Percentiles rank a stretch among this genome's conserved stretches.
Evolutionary conservation across 805 yeast genomes (phyloP).

Genomic region (Starmera dryadoides): DNA sequence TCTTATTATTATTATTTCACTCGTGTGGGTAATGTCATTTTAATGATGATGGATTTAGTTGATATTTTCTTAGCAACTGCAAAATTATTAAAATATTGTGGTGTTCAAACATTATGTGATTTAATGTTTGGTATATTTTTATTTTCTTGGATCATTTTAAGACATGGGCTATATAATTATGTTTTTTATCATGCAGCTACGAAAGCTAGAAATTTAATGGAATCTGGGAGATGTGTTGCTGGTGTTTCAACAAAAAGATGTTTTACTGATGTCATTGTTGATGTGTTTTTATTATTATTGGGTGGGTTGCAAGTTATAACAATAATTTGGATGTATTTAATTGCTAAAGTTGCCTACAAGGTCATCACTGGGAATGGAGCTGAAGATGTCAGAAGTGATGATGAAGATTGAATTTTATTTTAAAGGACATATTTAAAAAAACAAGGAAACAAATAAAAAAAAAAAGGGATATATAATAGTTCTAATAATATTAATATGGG

Average conservation of each 20-base stretch:
- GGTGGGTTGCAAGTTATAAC: conserved; percentile 61
- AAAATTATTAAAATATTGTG: conserved; percentile 70
- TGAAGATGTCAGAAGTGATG: conserved; percentile 83
- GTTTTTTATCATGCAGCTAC: conserved; percentile 52
- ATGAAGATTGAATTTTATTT: conserved; percentile 40
- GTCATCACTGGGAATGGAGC: conserved; percentile 71
- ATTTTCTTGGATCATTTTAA: conserved; percentile 57
- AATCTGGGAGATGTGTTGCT: conserved; percentile 32
- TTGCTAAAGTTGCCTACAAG: conserved; percentile 59
- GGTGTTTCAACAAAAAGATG: conserved; percentile 34
- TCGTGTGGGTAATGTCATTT: conserved; percentile 70
- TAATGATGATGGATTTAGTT: conserved; percentile 76
- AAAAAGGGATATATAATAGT: too few relatives aligned
- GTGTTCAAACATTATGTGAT: conserved; percentile 56
- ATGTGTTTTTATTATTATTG: conserved; percentile 45
- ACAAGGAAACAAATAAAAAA: not conserved
- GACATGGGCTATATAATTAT: conserved; percentile 72
- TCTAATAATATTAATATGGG: too few relatives aligned
- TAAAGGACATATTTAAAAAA: not conserved
- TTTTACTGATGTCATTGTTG: conserved; percentile 37
- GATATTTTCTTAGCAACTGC: conserved; percentile 70
- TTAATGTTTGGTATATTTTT: conserved; percentile 60
- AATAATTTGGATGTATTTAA: conserved; percentile 69
- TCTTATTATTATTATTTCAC: conserved; percentile 69
- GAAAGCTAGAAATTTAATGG: conserved; percentile 39